phyloP scores from a whole-genome alignment of 2,329 filamentous ascomycete genomes.

The Colletotrichum sp. region DNA sequence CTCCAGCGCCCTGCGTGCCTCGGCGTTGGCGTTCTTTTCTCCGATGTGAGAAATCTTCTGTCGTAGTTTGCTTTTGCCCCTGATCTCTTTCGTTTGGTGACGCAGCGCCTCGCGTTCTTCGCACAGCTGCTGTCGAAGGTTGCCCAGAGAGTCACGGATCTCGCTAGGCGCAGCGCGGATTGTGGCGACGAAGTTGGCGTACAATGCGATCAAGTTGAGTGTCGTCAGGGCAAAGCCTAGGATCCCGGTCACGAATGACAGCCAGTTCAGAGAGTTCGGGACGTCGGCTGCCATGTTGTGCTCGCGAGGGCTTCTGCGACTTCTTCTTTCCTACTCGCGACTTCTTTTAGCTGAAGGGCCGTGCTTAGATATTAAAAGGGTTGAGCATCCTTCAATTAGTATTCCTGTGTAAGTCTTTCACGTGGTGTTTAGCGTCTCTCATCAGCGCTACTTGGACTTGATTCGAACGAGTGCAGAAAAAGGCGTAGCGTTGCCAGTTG shows the following conservation, averaged over 20 bases:
- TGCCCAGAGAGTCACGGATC: constrained; percentile 13
- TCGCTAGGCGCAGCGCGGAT: not conserved
- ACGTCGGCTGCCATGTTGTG: constrained; percentile 2
- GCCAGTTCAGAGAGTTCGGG: constrained; percentile 15
- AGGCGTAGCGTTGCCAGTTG: constrained; percentile 14
- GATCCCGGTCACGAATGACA: constrained; percentile 17
- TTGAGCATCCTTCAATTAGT: not conserved
- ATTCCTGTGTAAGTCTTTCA: not conserved
- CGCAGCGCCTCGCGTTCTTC: constrained; percentile 16
- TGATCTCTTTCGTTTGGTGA: constrained; percentile 8
- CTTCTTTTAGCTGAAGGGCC: not conserved
- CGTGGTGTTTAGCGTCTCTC: not conserved
- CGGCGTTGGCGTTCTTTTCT: not conserved
- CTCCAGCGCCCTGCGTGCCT: not conserved
- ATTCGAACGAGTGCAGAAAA: not conserved
- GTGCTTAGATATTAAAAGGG: not conserved
- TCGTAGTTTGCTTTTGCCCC: not conserved
- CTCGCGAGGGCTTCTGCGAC: not conserved
- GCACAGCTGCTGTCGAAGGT: constrained; percentile 13
- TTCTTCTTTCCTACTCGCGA: not conserved
- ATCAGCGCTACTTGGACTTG: not conserved
- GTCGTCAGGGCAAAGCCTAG: constrained; percentile 10
- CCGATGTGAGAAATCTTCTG: not conserved
- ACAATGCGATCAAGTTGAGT: constrained; percentile 14
- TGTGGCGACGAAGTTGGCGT: constrained; percentile 12